These are phyloP conservation scores for Glycine latifolia DNA, from an alignment of 306 rosid species.

Conservation along the genomic window DNA sequence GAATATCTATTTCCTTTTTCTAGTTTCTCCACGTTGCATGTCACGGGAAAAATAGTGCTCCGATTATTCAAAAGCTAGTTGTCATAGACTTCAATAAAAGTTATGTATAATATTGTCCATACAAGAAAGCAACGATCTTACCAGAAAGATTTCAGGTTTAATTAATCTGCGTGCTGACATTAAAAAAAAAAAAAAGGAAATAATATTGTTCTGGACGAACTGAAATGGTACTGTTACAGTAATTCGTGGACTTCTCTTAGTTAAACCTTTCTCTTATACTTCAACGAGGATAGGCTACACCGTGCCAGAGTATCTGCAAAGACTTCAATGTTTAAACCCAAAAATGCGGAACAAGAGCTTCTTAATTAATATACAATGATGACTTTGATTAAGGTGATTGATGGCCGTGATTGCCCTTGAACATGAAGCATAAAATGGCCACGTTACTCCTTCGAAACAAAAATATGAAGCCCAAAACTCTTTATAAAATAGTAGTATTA, in stretches of 20 bases:
- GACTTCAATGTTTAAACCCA: too few relatives aligned
- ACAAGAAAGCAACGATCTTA: not conserved
- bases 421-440: too few relatives aligned
- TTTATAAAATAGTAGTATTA: too few relatives aligned
- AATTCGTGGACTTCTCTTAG: not conserved
- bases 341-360: too few relatives aligned
- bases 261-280: not conserved
- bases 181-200: not conserved
- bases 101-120: not conserved
- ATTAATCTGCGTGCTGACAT: not conserved
- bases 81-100: not conserved
- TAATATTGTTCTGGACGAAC: not conserved
- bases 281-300: too few relatives aligned
- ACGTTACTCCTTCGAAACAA: too few relatives aligned
- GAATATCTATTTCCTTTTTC: not conserved
- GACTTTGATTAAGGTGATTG: too few relatives aligned
- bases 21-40: constrained; percentile 13
- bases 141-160: not conserved
- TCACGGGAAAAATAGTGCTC: constrained; percentile 54
- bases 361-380: too few relatives aligned
- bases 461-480: too few relatives aligned
- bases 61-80: constrained; percentile 9
- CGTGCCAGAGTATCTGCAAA: too few relatives aligned
- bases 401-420: too few relatives aligned
- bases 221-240: not conserved